Evolutionary conservation across 1,284 basidiomycete species (phyloP).

Genomic region (Irpex lacteus): DNA sequence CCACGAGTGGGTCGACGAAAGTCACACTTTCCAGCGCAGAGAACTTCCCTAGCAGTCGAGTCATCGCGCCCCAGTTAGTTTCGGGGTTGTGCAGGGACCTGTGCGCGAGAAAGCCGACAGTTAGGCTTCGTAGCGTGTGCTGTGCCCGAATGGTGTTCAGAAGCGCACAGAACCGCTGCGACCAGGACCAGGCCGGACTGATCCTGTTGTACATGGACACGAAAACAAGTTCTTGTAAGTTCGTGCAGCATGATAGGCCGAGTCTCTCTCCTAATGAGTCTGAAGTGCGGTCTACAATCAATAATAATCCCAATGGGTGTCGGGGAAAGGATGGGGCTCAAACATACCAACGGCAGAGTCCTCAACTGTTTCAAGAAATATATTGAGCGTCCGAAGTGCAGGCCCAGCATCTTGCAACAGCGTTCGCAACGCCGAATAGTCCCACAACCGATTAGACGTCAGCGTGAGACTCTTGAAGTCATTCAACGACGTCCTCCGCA

Average conservation of each 20-base stretch:
- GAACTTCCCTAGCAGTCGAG: neutral
- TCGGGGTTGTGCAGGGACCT: neutral
- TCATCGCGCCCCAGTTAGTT: neutral
- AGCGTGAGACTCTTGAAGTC: neutral
- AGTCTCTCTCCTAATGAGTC: neutral
- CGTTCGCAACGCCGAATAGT: neutral
- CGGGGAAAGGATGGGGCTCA: neutral
- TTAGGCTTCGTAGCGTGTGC: neutral
- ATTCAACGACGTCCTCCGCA: neutral
- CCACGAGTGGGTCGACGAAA: neutral
- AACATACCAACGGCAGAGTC: neutral
- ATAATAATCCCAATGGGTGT: no score
- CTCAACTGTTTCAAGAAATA: neutral
- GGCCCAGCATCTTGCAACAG: neutral
- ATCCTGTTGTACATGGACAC: neutral
- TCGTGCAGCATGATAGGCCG: neutral
- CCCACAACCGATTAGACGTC: neutral
- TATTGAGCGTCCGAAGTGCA: neutral
- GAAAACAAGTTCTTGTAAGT: neutral
- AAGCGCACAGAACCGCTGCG: neutral
- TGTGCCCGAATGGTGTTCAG: neutral
- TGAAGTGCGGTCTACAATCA: neutral
- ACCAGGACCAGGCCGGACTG: neutral
- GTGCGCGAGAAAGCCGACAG: neutral
- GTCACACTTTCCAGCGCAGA: neutral